phyloP scores from a whole-genome alignment of 2,329 filamentous ascomycete species.

The Lachnum nothofagi region DNA sequence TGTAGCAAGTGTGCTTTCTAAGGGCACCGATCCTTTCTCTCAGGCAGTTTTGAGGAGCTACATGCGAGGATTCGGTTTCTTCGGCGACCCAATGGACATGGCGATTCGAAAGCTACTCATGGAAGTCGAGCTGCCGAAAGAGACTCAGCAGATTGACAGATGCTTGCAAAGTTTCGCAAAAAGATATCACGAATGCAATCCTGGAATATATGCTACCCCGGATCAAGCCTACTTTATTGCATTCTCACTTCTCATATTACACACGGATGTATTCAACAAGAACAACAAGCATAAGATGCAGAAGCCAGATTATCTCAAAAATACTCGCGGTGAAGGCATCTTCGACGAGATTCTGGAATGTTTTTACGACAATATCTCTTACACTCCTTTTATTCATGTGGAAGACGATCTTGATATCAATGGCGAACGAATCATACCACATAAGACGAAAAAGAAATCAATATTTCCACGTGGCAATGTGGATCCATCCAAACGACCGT shows the following conservation, averaged over 20 bases:
- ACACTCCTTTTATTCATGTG: constrained; percentile 96
- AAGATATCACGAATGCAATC: constrained; percentile 96
- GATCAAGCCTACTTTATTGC: constrained; percentile 98
- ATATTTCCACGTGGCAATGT: constrained; percentile 61
- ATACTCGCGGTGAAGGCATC: constrained; percentile 86
- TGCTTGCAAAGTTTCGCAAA: constrained; percentile 93
- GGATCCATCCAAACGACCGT: constrained; percentile 59
- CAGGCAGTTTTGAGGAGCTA: constrained; percentile 83
- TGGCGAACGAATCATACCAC: constrained; percentile 64
- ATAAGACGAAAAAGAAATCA: constrained; percentile 66
- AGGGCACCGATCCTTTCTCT: constrained; percentile 79
- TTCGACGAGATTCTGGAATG: constrained; percentile 89
- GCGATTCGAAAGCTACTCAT: constrained; percentile 90
- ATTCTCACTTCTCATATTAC: constrained; percentile 91
- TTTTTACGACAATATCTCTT: constrained; percentile 97
- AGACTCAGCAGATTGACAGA: constrained; percentile 96
- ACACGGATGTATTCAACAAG: constrained; percentile 99
- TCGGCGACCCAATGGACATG: constrained; percentile 97
- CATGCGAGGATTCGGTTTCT: constrained; percentile 92
- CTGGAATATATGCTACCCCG: constrained; percentile 82
- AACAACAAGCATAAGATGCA: constrained; percentile 99
- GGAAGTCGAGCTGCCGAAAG: constrained; percentile 92
- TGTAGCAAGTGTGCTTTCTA: constrained; percentile 80
- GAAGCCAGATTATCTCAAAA: constrained; percentile 89
- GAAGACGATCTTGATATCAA: constrained; percentile 84